phyloP scores from a whole-genome alignment of 768 basidiomycete genomes.

The Fomitopsis serialis region DNA sequence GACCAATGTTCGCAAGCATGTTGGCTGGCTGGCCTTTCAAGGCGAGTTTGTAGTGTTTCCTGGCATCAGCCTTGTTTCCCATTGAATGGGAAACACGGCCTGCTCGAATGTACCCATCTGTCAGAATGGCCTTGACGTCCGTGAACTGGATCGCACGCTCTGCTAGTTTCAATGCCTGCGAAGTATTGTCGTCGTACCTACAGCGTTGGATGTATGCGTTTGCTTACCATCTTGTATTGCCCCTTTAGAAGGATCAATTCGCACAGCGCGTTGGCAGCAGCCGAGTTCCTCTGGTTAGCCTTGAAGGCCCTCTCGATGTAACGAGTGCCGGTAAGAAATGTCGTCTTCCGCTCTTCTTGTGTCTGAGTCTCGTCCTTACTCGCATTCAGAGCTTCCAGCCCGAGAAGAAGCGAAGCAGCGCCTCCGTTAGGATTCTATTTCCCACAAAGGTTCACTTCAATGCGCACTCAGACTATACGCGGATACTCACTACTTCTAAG shows the following conservation, averaged over 20 bases:
- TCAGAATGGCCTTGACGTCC: slow-evolving; percentile 78
- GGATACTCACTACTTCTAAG: slow-evolving; percentile 60
- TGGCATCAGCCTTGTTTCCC: slow-evolving; percentile 58
- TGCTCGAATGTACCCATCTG: slow-evolving; percentile 82
- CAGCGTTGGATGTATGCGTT: no score
- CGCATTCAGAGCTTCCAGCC: slow-evolving; percentile 80
- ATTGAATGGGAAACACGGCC: slow-evolving; percentile 78
- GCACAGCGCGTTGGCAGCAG: slow-evolving; percentile 80
- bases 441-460: no score
- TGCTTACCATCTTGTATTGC: slow-evolving; percentile 50
- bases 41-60: slow-evolving; percentile 63
- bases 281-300: slow-evolving; percentile 67
- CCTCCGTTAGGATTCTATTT: slow-evolving; percentile 71
- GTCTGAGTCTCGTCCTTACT: slow-evolving; percentile 67
- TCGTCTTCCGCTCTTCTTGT: slow-evolving; percentile 56
- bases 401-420: slow-evolving; percentile 77
- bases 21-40: slow-evolving; percentile 68
- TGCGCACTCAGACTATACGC: neutral
- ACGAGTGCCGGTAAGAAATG: slow-evolving; percentile 62
- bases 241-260: slow-evolving; percentile 74
- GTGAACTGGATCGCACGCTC: slow-evolving; percentile 94
- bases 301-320: slow-evolving; percentile 78
- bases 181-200: no score
- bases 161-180: slow-evolving; percentile 83
- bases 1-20: slow-evolving; percentile 74